Evolutionary conservation across 495 filamentous ascomycete genomes (phyloP), one percentile per base, ranked within the genome.

Genomic region (Penicillium atrosanguineum): DNA sequence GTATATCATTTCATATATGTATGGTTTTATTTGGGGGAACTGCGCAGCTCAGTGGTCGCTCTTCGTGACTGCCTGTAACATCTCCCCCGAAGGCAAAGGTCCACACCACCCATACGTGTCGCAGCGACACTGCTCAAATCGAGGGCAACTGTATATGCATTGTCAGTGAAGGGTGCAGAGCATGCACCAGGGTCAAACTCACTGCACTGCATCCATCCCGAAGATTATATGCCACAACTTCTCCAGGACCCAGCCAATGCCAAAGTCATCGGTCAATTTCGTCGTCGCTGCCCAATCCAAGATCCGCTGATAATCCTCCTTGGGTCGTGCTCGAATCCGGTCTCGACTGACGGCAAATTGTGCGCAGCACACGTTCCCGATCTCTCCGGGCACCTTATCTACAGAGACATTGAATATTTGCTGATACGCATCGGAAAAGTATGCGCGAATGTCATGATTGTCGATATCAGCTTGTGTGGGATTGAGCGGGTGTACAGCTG

Each of bases 291-390:
- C 67, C 76, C 77, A 79, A 8, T 68, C 45, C 25, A 77, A 50
- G 52, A 78, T 73, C 7, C 70, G 67, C 46, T 68, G 55, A 47
- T 79, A 81, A 42, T 78, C 75, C 9, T 59, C 47, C 31, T 58
- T 64, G 0, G 72, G 67, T 5, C 78, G 68, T n/a, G 63, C 57
- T 16, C 45, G 60, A 12, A 79, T 75, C 36, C 67, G 66, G n/a
- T 72, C 66, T 15, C 71, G 68, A 21, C 71, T 74, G 2, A 73
- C 71, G 8, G 72, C 76, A 49, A 81, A 81, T 50, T 81, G 78
- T 0, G 68, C 78, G 45, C 78, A 81, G 58, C 78, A 81, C 16
- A 74, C 64, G 19, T 72, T 71, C 11, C 75, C 75, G 15, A 79
- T 71, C 7, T 58, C 50, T 11, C 59, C 56, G 3, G 75, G 77